phyloP scores from a whole-genome alignment of 768 basidiomycete species.

The Suillus subluteus region DNA sequence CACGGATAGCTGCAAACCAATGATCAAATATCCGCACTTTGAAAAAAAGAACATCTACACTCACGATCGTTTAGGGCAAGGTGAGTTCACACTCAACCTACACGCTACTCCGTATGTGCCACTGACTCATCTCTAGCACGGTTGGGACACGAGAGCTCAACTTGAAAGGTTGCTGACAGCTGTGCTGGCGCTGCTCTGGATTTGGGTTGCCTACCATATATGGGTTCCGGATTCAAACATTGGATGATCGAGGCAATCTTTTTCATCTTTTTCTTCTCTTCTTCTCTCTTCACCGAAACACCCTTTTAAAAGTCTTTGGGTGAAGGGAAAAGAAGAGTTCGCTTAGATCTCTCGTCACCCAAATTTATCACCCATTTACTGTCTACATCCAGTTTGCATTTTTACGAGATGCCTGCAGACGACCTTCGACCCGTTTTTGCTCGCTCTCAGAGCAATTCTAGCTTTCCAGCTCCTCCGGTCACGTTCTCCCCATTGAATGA shows the following conservation, averaged over 20 bases:
- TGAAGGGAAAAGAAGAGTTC: conserved; percentile 52
- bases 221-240: conserved; percentile 2
- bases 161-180: not conserved
- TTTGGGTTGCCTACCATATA: conserved; percentile 3
- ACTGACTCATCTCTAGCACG: not conserved
- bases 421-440: conserved; percentile 47
- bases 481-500: conserved; percentile 34
- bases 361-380: conserved; percentile 12
- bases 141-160: not conserved
- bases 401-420: conserved; percentile 20
- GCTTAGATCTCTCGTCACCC: conserved; percentile 13
- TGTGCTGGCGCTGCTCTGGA: not conserved
- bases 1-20: not conserved
- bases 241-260: conserved; percentile 8
- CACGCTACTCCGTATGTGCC: not conserved
- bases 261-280: conserved; percentile 33
- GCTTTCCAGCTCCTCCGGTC: conserved; percentile 39
- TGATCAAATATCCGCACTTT: not conserved
- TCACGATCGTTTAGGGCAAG: not conserved
- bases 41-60: no score
- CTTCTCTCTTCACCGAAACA: conserved; percentile 54
- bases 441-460: conserved; percentile 46
- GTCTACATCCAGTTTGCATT: not conserved
- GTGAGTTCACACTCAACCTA: not conserved
- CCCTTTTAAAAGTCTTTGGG: conserved; percentile 34